These are phyloP conservation scores for Salix koriyanagi DNA, from an alignment of 345 rosid genomes.

Conservation along the genomic window DNA sequence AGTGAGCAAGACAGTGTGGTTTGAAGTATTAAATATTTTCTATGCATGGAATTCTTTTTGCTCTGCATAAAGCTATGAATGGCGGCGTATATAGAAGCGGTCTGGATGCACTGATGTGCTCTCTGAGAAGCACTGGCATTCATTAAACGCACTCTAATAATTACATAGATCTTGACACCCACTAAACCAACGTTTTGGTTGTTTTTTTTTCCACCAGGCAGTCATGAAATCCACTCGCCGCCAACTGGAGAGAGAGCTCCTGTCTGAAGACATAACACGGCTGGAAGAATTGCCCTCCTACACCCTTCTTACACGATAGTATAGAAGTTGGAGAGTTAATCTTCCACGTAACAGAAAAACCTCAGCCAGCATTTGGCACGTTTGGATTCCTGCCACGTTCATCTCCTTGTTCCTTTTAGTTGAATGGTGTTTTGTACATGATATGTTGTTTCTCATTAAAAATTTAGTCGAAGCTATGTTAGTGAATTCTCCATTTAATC, in stretches of 20 bases:
- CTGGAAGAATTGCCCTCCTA: conserved; percentile 84
- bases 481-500: background rate
- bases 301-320: conserved; percentile 45
- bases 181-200: background rate
- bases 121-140: background rate
- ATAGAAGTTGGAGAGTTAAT: background rate
- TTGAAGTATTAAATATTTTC: no score
- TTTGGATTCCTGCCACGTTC: background rate
- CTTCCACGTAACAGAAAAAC: background rate
- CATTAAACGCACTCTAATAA: background rate
- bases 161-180: background rate
- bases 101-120: background rate
- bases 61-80: background rate
- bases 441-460: background rate
- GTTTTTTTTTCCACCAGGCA: conserved; percentile 9
- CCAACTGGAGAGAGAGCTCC: conserved; percentile 86
- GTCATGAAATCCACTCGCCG: conserved; percentile 57
- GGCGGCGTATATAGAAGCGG: background rate
- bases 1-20: background rate
- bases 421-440: conserved; percentile 2
- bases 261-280: conserved; percentile 52
- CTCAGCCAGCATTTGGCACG: conserved; percentile 1
- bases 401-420: background rate
- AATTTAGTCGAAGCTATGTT: background rate
- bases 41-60: background rate